phyloP scores from a whole-genome alignment of 1,284 basidiomycete genomes.

The Ceratobasidium papillatum region DNA sequence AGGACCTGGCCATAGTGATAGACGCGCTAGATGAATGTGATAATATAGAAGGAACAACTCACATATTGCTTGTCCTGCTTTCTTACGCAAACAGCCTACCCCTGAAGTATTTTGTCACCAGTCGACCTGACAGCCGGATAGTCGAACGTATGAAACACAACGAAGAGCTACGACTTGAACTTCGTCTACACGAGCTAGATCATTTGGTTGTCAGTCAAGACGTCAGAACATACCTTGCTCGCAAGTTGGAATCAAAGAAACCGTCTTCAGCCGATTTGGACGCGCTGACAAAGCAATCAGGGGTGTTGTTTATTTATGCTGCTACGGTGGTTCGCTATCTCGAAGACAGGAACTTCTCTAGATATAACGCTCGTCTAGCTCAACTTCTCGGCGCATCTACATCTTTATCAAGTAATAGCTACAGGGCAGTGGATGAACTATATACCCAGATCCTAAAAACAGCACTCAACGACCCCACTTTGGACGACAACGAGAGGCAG shows the following conservation, averaged over 20 bases:
- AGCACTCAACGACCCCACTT: background rate
- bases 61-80: background rate
- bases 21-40: slow-evolving; percentile 30
- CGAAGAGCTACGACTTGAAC: background rate
- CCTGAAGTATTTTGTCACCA: background rate
- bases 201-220: background rate
- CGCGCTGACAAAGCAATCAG: background rate
- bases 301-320: slow-evolving; percentile 25
- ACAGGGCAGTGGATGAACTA: background rate
- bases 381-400: background rate
- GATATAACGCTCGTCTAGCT: background rate
- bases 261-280: background rate
- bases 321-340: slow-evolving; percentile 9
- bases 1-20: background rate
- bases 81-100: background rate
- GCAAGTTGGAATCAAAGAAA: background rate
- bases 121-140: slow-evolving; percentile 4
- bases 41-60: background rate
- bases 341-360: background rate
- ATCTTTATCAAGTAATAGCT: background rate
- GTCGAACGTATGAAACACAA: background rate
- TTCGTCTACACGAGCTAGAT: slow-evolving; percentile 1
- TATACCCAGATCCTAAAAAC: background rate
- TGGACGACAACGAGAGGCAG: background rate
- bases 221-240: background rate